Evolutionary conservation across 805 yeast species (phyloP), one percentile per base, ranked within the genome.

Genomic region (Priceomyces carsonii): DNA sequence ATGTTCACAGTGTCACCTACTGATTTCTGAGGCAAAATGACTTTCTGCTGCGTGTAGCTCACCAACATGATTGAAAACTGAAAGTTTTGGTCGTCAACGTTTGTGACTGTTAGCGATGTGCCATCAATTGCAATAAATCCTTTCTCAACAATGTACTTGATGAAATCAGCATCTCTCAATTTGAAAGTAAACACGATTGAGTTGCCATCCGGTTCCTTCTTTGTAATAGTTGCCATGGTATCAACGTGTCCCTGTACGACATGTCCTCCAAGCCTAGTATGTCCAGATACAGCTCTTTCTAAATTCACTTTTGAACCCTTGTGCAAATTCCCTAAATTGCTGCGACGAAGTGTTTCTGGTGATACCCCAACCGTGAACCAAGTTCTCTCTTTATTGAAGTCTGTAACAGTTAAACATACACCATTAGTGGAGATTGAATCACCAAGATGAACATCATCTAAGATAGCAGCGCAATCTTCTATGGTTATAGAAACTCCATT

Each of bases 221-320:
- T 57, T 1, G 73, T 71, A 25, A 91, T 82, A 22, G 57, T 59
- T 2, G 96, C 96, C 22, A 82, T 73, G 0, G 96, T 86, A 57
- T 93, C 99, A 18, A 93, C 88, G 64, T 93, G 99, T 5, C 99
- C 99, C 53, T 93, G 99, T 2, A 93, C 99, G 44, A 91, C 78
- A 60, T 93, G 99, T 1, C 99, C 99, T 16, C 99, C 99, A 51
- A 90, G 79, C 44, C 99, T 71, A 5, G 80, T 86, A 35, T 85
- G 87, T 9, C 80, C 79, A 68, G 80, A 69, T 20, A 93, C 88
- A 0, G 99, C 99, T 40, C 99, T 72, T 59, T 93, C 99, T 42
- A 91, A 68, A 56, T 93, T 91, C 14, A 93, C 96, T 39, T 70
- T 72, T 13, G 75, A 57, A 2, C 87, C 90, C 2, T 38, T 31